Conservation (phyloP, 139 green algal species). For the Closterium sp. region DNA sequence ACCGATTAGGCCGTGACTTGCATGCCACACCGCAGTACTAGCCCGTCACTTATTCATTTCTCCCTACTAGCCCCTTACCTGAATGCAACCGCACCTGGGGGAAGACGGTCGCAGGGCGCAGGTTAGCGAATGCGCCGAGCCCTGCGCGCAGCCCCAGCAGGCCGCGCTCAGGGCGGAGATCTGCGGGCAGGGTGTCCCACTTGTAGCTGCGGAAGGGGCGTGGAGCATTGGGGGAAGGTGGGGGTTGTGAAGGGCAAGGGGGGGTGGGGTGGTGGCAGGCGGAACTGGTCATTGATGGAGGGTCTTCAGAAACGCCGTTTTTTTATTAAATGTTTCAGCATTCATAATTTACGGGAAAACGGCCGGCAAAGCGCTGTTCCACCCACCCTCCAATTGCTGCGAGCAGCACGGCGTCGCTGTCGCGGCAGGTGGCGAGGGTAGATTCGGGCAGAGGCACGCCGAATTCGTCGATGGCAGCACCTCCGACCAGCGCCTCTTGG, state of each 20-base stretch:
- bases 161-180: constrained; percentile 84
- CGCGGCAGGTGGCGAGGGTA: constrained; percentile 80
- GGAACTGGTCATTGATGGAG: neutral
- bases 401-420: constrained; percentile 87
- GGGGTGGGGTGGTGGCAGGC: neutral
- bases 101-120: constrained; percentile 89
- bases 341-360: neutral
- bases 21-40: neutral
- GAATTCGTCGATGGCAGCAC: constrained; percentile 89
- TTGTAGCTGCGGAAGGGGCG: constrained; percentile 74
- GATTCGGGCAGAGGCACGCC: constrained; percentile 81
- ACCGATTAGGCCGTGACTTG: neutral
- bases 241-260: neutral
- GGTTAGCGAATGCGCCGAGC: constrained; percentile 94
- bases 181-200: constrained; percentile 87
- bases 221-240: neutral
- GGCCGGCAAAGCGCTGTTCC: neutral
- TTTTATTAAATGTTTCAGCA: neutral
- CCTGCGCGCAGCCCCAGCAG: constrained; percentile 84
- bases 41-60: no score
- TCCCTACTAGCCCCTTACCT: no score
- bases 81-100: constrained; percentile 47
- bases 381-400: constrained; percentile 66
- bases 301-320: no score
- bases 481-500: constrained; percentile 81